These are phyloP conservation scores for Apiosordaria backusii DNA, from an alignment of 495 filamentous ascomycete genomes.

Conservation along the genomic window DNA sequence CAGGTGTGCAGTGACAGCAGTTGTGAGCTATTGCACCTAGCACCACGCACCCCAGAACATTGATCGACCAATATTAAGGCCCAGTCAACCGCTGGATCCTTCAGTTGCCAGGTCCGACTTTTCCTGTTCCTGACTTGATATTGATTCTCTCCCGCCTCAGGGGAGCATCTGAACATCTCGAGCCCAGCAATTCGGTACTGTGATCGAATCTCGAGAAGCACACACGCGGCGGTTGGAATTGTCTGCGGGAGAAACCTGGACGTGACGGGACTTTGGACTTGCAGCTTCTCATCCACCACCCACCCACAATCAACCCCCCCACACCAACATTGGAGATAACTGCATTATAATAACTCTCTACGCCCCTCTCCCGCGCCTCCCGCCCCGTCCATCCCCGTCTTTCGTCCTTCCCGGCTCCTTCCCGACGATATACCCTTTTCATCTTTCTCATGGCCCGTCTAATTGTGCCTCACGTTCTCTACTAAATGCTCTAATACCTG, in stretches of 20 bases:
- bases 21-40: constrained; percentile 9
- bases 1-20: constrained; percentile 25
- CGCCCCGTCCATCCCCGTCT: neutral
- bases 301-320: constrained; percentile 8
- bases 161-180: neutral
- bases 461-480: constrained; percentile 27
- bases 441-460: constrained; percentile 25
- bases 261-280: neutral
- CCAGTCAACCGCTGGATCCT: constrained; percentile 42
- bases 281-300: neutral
- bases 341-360: constrained; percentile 8
- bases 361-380: constrained; percentile 15
- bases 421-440: neutral
- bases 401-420: constrained; percentile 8
- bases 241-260: neutral
- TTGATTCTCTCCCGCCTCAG: neutral
- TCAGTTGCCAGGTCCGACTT: constrained; percentile 18
- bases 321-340: constrained; percentile 5
- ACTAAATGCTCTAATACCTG: constrained; percentile 22
- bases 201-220: constrained; percentile 1
- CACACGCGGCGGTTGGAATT: constrained; percentile 1
- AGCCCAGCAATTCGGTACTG: neutral
- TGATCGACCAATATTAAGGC: constrained; percentile 48
- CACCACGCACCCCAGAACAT: constrained; percentile 15
- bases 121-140: constrained; percentile 15